Evolutionary conservation across 1,284 basidiomycete genomes (phyloP).

Genomic region (Rhizopogon parksii): DNA sequence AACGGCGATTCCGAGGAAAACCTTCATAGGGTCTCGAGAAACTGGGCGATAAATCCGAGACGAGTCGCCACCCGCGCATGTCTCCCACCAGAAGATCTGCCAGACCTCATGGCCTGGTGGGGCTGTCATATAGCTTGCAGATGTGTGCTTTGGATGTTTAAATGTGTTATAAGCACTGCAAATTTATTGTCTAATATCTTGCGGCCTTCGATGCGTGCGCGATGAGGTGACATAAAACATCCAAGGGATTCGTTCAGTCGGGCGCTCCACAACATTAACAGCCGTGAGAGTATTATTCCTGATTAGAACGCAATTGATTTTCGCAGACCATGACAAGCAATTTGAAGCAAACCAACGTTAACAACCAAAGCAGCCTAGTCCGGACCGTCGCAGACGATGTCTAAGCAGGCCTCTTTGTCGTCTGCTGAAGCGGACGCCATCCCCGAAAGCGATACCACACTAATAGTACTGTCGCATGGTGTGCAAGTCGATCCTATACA

Average conservation of each 20-base stretch:
- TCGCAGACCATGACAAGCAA: not conserved
- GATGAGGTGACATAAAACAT: not conserved
- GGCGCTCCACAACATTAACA: not conserved
- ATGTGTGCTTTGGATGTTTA: not conserved
- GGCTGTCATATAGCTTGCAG: no score
- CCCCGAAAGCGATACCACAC: not conserved
- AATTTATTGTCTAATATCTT: not conserved
- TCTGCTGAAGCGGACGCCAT: not conserved
- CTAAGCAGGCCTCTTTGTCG: not conserved
- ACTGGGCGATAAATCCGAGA: not conserved
- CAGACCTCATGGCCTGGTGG: not conserved
- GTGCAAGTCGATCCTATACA: not conserved
- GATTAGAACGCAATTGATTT: not conserved
- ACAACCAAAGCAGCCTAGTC: not conserved
- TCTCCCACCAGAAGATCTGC: not conserved
- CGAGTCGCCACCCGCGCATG: not conserved
- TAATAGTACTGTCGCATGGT: no score
- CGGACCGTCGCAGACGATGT: not conserved
- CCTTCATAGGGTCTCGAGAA: not conserved
- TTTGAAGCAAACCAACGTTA: no score
- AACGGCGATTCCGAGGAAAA: not conserved
- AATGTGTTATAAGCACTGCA: not conserved
- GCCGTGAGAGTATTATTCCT: not conserved
- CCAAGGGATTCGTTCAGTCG: no score
- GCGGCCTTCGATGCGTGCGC: not conserved